Conservation (phyloP, 192 early-diverging fungal genomes). For the Glomus cerebriforme region DNA sequence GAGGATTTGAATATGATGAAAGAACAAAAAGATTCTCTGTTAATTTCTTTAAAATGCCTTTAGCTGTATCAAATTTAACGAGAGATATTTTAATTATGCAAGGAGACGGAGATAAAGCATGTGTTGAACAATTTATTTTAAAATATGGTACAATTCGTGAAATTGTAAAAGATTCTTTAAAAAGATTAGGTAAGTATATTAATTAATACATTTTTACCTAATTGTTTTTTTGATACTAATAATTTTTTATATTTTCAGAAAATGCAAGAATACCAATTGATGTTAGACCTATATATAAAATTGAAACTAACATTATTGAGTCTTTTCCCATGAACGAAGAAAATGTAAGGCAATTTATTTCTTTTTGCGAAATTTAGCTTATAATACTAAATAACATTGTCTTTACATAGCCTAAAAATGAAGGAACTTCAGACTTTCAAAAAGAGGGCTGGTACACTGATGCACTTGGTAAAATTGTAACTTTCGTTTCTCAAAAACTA, state of each 20-base stretch:
- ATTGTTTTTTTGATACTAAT: background rate
- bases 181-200: background rate
- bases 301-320: too few relatives aligned
- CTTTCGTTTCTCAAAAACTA: background rate
- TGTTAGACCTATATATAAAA: background rate
- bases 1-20: slow-evolving; percentile 57
- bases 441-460: slow-evolving; percentile 18
- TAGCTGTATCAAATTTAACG: background rate
- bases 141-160: background rate
- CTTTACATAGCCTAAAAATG: background rate
- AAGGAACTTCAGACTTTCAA: background rate
- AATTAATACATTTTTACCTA: background rate
- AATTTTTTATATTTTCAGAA: background rate
- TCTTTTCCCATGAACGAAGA: too few relatives aligned
- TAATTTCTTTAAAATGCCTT: background rate
- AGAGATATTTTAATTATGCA: background rate
- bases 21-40: background rate
- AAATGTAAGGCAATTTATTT: too few relatives aligned
- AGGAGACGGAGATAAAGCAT: background rate
- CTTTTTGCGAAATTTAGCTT: too few relatives aligned
- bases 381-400: too few relatives aligned
- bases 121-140: background rate
- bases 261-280: background rate
- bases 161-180: background rate
- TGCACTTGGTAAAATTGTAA: slow-evolving; percentile 11